Conservation (phyloP, 768 basidiomycete genomes). For the Psilocybe tampanensis region DNA sequence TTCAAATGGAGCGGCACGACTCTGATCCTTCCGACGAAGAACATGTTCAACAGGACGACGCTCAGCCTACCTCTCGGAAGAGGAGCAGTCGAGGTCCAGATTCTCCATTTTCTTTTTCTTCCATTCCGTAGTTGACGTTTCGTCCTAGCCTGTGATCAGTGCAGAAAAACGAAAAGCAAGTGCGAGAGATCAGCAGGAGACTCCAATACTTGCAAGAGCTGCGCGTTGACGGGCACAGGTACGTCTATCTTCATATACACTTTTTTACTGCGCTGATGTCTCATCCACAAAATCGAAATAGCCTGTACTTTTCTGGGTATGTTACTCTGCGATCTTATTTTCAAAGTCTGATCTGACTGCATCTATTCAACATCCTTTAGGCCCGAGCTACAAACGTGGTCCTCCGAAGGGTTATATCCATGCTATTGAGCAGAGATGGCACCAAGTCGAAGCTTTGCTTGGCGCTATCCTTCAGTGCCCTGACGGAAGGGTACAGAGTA, state of each 20-base stretch:
- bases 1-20: slow-evolving; percentile 57
- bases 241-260: slow-evolving; percentile 17
- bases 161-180: slow-evolving; percentile 86
- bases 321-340: not conserved
- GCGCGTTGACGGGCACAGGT: slow-evolving; percentile 58
- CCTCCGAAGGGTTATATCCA: slow-evolving; percentile 92
- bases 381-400: slow-evolving; percentile 81
- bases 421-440: slow-evolving; percentile 90
- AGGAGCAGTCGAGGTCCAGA: slow-evolving; percentile 63
- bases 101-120: not conserved
- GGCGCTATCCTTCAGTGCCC: slow-evolving; percentile 78
- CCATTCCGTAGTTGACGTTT: slow-evolving; percentile 13
- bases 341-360: not conserved
- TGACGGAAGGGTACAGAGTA: slow-evolving; percentile 61
- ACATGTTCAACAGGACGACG: slow-evolving; percentile 34
- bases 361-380: slow-evolving; percentile 32
- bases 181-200: slow-evolving; percentile 63
- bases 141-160: slow-evolving; percentile 78
- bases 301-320: slow-evolving; percentile 70
- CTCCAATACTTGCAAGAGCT: slow-evolving; percentile 61
- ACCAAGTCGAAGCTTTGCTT: slow-evolving; percentile 89
- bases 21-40: slow-evolving; percentile 67
- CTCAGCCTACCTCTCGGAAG: slow-evolving; percentile 49
- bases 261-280: slow-evolving; percentile 14
- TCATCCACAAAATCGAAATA: slow-evolving; percentile 29